These are phyloP conservation scores for Powellomyces hirtus DNA, from an alignment of 192 early-diverging fungal genomes.

Conservation along the genomic window DNA sequence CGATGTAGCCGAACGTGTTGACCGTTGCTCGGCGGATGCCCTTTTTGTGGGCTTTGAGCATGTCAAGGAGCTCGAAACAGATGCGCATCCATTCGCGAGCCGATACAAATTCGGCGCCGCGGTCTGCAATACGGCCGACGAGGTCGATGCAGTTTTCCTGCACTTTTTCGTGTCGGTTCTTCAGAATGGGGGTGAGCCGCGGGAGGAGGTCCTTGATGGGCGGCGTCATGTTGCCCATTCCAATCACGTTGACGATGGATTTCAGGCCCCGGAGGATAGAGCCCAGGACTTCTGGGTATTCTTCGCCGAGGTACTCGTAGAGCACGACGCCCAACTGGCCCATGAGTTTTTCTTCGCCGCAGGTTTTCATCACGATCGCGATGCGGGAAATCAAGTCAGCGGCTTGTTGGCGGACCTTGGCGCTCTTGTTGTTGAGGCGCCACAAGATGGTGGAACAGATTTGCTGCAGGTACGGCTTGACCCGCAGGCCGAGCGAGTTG, in stretches of 20 bases:
- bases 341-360: slow-evolving; percentile 96
- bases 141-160: slow-evolving; percentile 91
- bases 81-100: slow-evolving; percentile 99
- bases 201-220: slow-evolving; percentile 97
- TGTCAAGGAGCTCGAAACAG: slow-evolving; percentile 96
- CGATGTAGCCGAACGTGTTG: slow-evolving; percentile 99
- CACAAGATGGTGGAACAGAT: slow-evolving; percentile 93
- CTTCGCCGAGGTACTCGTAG: slow-evolving; percentile 98
- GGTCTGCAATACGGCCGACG: slow-evolving; percentile 98
- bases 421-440: slow-evolving; percentile 95
- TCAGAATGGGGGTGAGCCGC: slow-evolving; percentile 94
- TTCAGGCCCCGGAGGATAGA: slow-evolving; percentile 90
- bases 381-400: slow-evolving; percentile 95
- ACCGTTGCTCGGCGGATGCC: slow-evolving; percentile 94
- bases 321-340: slow-evolving; percentile 87
- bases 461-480: slow-evolving; percentile 91
- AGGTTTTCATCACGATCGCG: slow-evolving; percentile 88
- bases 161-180: slow-evolving; percentile 96
- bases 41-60: slow-evolving; percentile 94
- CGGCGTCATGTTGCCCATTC: slow-evolving; percentile 97
- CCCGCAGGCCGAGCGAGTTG: slow-evolving; percentile 82
- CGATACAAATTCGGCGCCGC: slow-evolving; percentile 93
- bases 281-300: slow-evolving; percentile 97
- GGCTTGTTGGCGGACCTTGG: slow-evolving; percentile 95
- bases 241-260: slow-evolving; percentile 96